These are phyloP conservation scores for Aspergillus sojae DNA, from an alignment of 2,329 filamentous ascomycete genomes.

Conservation along the genomic window DNA sequence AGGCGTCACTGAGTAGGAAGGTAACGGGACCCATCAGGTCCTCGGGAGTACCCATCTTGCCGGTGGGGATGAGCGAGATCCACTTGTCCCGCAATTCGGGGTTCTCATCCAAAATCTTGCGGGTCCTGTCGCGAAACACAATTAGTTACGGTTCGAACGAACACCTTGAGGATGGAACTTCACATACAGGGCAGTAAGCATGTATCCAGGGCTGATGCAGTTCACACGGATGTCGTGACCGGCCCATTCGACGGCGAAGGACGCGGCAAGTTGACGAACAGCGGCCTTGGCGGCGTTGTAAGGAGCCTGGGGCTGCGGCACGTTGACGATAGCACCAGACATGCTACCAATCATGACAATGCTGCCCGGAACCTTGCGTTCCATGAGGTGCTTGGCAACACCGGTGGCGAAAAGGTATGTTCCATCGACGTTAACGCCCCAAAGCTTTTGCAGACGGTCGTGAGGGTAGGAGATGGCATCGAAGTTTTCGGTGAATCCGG, in stretches of 20 bases:
- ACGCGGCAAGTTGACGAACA: conserved; percentile 82
- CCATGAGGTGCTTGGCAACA: conserved; percentile 87
- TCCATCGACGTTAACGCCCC: conserved; percentile 90
- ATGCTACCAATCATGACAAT: conserved; percentile 97
- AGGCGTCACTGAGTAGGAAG: conserved; percentile 80
- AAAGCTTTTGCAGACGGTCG: conserved; percentile 89
- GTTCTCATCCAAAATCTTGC: conserved; percentile 93
- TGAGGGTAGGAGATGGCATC: conserved; percentile 88
- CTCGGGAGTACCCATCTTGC: conserved; percentile 88
- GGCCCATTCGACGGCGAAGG: conserved; percentile 93
- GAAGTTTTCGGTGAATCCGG: conserved; percentile 95
- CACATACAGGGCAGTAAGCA: conserved; percentile 87
- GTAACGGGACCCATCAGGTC: conserved; percentile 93
- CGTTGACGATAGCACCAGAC: conserved; percentile 91
- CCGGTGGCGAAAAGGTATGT: conserved; percentile 86
- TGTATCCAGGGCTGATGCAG: conserved; percentile 93
- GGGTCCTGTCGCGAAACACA: conserved; percentile 60
- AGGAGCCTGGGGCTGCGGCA: conserved; percentile 88
- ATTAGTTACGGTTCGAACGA: conserved; percentile 8
- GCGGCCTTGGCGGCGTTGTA: conserved; percentile 95
- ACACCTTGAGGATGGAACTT: neutral
- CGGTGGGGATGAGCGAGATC: conserved; percentile 88
- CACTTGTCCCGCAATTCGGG: conserved; percentile 87
- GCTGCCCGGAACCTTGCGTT: conserved; percentile 74
- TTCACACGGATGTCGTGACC: conserved; percentile 86